Conservation (phyloP, 2,329 filamentous ascomycete species). For the Penicillium sp. region DNA sequence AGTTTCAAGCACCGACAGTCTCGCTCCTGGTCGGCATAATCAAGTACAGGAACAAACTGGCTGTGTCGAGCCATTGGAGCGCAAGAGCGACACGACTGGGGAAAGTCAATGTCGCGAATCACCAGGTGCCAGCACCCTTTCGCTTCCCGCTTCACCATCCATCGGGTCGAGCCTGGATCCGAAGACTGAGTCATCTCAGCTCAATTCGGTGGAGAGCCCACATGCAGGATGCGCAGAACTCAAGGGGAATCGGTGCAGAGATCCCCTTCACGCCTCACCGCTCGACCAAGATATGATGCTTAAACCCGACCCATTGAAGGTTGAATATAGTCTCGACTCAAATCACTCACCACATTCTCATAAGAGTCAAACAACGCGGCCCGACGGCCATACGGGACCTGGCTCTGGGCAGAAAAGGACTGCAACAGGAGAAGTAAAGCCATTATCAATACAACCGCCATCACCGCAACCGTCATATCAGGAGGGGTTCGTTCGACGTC, state of each 20-base stretch:
- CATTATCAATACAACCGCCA: slow-evolving; percentile 21
- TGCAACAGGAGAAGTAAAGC: slow-evolving; percentile 68
- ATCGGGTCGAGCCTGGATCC: background rate
- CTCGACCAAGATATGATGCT: slow-evolving; percentile 8
- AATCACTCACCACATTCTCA: slow-evolving; percentile 9
- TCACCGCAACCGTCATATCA: slow-evolving; percentile 25
- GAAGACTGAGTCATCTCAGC: slow-evolving; percentile 8
- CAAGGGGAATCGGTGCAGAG: slow-evolving; percentile 4
- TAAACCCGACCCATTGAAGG: slow-evolving; percentile 7
- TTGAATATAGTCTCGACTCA: slow-evolving; percentile 12
- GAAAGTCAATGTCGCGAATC: slow-evolving; percentile 15
- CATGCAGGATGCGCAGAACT: slow-evolving; percentile 5
- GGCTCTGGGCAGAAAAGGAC: slow-evolving; percentile 61
- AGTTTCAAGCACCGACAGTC: slow-evolving; percentile 17
- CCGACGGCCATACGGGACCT: slow-evolving; percentile 7
- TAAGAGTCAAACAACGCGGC: slow-evolving; percentile 1
- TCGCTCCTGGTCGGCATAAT: slow-evolving; percentile 11
- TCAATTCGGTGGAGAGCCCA: slow-evolving; percentile 6
- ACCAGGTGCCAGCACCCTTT: slow-evolving; percentile 14
- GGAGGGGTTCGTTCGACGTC: slow-evolving; percentile 39
- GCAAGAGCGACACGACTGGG: slow-evolving; percentile 17
- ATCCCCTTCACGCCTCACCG: slow-evolving; percentile 2
- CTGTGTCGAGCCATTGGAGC: slow-evolving; percentile 19
- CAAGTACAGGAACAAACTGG: slow-evolving; percentile 2
- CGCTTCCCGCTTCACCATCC: slow-evolving; percentile 11